A percentile compares a stretch with the other conserved stretches of the same genome.
These are phyloP conservation scores for Aristolochia fimbriata DNA, from an alignment of 164 flowering plant genomes.

Conservation along the genomic window DNA sequence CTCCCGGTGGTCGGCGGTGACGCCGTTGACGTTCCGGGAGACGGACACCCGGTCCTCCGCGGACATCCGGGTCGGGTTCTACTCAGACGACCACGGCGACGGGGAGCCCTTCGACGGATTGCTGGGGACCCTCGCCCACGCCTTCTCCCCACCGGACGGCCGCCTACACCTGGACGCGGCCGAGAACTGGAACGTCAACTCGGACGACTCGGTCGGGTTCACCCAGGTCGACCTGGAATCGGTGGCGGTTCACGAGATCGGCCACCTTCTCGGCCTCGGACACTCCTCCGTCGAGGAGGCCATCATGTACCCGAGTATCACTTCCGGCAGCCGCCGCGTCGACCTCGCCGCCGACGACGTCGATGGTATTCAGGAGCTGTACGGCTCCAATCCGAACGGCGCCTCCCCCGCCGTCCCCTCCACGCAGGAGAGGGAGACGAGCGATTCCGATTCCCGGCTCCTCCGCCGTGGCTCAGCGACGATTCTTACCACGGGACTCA, in stretches of 20 bases:
- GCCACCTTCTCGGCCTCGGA: conserved; percentile 22
- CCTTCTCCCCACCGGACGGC: conserved; percentile 60
- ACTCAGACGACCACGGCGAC: conserved; percentile 59
- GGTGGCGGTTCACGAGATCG: conserved; percentile 51
- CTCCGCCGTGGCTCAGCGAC: no score
- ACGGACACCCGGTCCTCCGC: conserved; percentile 21
- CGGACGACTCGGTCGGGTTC: neutral
- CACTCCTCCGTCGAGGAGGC: conserved; percentile 10
- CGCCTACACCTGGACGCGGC: conserved; percentile 55
- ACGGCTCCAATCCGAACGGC: no score
- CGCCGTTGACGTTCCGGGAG: conserved; percentile 43
- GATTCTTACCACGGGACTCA: no score
- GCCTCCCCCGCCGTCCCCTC: no score
- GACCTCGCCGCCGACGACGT: no score
- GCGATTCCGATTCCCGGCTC: no score
- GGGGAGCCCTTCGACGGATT: conserved; percentile 71
- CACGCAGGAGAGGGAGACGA: no score
- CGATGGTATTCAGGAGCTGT: no score
- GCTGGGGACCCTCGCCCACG: conserved; percentile 60
- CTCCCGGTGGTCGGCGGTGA: conserved; percentile 50
- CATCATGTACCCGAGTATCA: no score
- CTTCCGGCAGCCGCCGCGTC: no score
- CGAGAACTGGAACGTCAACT: conserved; percentile 34
- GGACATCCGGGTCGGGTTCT: conserved; percentile 51
- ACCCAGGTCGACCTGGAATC: conserved; percentile 18